Evolutionary conservation across 2,329 filamentous ascomycete species (phyloP).

Genomic region (Arachnomyces sp.): DNA sequence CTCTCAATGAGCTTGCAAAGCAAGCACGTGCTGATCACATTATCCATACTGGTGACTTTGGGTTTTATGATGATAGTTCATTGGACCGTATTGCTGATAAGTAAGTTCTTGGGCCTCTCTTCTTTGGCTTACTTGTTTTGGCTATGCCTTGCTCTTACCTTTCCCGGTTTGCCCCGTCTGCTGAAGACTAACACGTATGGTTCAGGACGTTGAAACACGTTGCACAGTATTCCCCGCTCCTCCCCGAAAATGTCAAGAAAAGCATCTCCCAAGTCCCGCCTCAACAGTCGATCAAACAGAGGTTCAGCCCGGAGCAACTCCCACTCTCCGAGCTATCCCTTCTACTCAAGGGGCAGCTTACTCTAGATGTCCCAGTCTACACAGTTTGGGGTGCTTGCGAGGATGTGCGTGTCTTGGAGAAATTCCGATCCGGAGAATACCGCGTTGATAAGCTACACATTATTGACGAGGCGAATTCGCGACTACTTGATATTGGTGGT

Average conservation of each 20-base stretch:
- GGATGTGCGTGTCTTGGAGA: slow-evolving; percentile 93
- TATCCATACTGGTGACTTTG: slow-evolving; percentile 97
- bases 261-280: slow-evolving; percentile 61
- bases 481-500: slow-evolving; percentile 86
- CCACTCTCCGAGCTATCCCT: slow-evolving; percentile 87
- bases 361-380: slow-evolving; percentile 92
- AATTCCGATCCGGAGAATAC: slow-evolving; percentile 95
- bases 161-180: slow-evolving; percentile 1
- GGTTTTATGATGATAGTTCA: slow-evolving; percentile 95
- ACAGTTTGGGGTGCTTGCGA: slow-evolving; percentile 99
- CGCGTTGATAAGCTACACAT: slow-evolving; percentile 97
- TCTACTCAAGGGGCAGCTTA: slow-evolving; percentile 79
- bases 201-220: slow-evolving; percentile 90
- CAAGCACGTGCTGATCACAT: slow-evolving; percentile 94
- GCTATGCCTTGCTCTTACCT: slow-evolving; percentile 6
- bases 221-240: slow-evolving; percentile 92
- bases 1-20: slow-evolving; percentile 91
- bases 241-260: slow-evolving; percentile 65
- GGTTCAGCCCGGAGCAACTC: slow-evolving; percentile 71
- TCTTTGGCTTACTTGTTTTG: slow-evolving; percentile 1
- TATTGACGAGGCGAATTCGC: slow-evolving; percentile 94
- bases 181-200: too few species aligned
- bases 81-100: slow-evolving; percentile 97
- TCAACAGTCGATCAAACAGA: slow-evolving; percentile 64
- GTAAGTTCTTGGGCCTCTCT: slow-evolving; percentile 45